Evolutionary conservation across 2,329 filamentous ascomycete species (phyloP), one percentile per base, ranked within the genome.

Genomic region (Penicillium glabrum): DNA sequence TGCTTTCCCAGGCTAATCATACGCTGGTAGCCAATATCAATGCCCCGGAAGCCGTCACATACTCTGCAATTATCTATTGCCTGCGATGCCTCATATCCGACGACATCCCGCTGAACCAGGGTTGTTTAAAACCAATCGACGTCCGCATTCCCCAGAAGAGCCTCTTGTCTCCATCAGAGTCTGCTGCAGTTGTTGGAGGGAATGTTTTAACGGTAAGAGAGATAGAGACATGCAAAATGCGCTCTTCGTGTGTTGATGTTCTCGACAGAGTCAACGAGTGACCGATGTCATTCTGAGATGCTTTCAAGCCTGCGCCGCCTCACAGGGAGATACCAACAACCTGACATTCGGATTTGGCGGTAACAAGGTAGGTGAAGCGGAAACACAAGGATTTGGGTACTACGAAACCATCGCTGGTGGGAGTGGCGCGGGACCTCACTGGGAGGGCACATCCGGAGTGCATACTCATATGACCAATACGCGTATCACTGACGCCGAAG

Each of bases 401-500:
- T 91, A 91, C 72, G 90, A 95, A 73, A 93, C 90, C 6, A 92
- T 95, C 61, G 87, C 88, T 0, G 90, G 90, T 39, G 90, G 90
- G 0, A 86, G 83, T 39, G 90, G 90, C 27, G 90, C 90, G 0
- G 89, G 89, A 0, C 83, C 86, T 0, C 80, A 80, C 14, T 93
- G 89, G 89, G 80, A 88, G 58, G 90, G 90, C 37, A 87, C 88
- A 11, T 85, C 80, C 51, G 89, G 89, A 16, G 89, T 93, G n/a
- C 89, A 93, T 70, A 89, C 85, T 2, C 89, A 93, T 75, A 92
- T 93, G 88, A 93, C 90, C 7, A 95, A 95, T 72, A 93, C 90
- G 3, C 83, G 89, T 14, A 93, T 93, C 68, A 93, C 90, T 0
- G 90, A 93, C 69, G 82, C 87, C 0, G 90, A 95, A 70, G 83